Percentiles rank a stretch among this genome's conserved stretches.
Evolutionary conservation across 2,329 filamentous ascomycete species (phyloP).

Genomic region (Aspergillus sp.): DNA sequence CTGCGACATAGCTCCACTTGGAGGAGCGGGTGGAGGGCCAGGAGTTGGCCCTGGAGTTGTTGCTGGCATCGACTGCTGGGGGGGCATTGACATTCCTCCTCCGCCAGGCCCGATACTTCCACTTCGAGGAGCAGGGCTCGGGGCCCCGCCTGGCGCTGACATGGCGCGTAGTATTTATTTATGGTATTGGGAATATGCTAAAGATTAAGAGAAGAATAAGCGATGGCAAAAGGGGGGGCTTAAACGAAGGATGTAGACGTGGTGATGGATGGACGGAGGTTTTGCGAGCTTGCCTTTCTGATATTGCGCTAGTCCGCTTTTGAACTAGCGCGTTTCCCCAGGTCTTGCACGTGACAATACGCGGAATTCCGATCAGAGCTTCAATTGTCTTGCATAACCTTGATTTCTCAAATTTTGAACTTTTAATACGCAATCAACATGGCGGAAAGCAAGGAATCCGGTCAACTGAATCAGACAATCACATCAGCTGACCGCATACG

Average conservation of each 20-base stretch:
- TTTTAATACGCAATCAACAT: conserved; percentile 12
- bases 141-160: conserved; percentile 41
- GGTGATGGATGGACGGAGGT: conserved; percentile 2
- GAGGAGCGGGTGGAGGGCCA: conserved; percentile 24
- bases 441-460: conserved; percentile 15
- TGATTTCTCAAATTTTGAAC: background rate
- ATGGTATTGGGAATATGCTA: background rate
- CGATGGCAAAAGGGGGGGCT: background rate
- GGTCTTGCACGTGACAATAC: conserved; percentile 7
- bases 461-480: conserved; percentile 41
- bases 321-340: conserved; percentile 2
- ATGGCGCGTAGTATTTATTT: conserved; percentile 20
- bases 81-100: conserved; percentile 40
- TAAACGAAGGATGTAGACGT: background rate
- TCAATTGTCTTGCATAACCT: background rate
- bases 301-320: conserved; percentile 12
- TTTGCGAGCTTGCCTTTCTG: conserved; percentile 14
- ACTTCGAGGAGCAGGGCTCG: conserved; percentile 44
- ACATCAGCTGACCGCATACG: conserved; percentile 70
- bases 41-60: conserved; percentile 43
- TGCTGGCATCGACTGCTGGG: conserved; percentile 42
- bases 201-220: background rate
- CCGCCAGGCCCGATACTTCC: conserved; percentile 43
- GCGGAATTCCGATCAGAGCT: background rate
- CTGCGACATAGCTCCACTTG: conserved; percentile 57